phyloP scores from a whole-genome alignment of 257 asterid genomes.

The Parsonsia alboflavescens region DNA sequence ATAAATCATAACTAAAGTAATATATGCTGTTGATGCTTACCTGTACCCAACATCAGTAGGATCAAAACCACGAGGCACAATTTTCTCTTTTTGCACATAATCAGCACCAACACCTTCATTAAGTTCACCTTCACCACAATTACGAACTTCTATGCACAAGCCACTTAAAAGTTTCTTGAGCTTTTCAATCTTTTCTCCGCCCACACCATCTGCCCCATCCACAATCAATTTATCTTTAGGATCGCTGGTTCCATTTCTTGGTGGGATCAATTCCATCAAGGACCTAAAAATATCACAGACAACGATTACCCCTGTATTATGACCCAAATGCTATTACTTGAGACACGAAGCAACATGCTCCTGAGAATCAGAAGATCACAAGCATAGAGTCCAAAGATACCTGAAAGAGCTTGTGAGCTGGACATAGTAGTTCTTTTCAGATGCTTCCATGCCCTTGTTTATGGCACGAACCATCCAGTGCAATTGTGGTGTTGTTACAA shows the following conservation, averaged over 20 bases:
- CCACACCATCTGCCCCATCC: conserved; percentile 94
- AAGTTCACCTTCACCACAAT: conserved; percentile 71
- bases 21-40: conserved; percentile 36
- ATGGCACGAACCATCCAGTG: conserved; percentile 93
- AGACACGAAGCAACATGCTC: neutral
- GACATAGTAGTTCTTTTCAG: conserved; percentile 54
- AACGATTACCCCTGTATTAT: neutral
- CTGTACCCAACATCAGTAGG: conserved; percentile 59
- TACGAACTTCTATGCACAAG: conserved; percentile 66
- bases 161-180: conserved; percentile 45
- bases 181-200: conserved; percentile 71
- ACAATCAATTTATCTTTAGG: conserved; percentile 52
- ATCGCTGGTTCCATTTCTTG: conserved; percentile 25
- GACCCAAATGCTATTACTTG: neutral
- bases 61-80: conserved; percentile 70
- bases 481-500: conserved; percentile 87
- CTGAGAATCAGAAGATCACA: neutral
- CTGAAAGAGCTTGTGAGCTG: conserved; percentile 70
- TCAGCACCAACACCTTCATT: conserved; percentile 98
- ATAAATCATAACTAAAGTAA: neutral
- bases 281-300: conserved; percentile 38
- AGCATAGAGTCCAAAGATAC: conserved; percentile 33
- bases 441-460: conserved; percentile 70
- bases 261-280: conserved; percentile 68
- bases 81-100: conserved; percentile 92